phyloP scores from a whole-genome alignment of 1,284 basidiomycete species.

The Sanghuangporus weigelae region DNA sequence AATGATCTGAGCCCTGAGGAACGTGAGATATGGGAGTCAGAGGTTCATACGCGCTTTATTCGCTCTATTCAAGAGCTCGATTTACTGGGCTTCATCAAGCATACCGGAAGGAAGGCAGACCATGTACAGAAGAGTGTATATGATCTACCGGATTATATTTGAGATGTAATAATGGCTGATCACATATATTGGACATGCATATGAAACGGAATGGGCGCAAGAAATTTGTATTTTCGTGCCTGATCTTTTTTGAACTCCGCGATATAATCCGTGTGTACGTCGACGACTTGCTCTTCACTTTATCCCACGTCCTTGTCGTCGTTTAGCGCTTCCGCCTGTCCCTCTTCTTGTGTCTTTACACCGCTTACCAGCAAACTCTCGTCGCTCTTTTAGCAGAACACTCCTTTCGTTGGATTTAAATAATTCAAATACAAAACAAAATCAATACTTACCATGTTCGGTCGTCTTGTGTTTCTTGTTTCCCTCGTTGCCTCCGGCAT shows the following conservation, averaged over 20 bases:
- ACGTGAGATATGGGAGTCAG: conserved; percentile 48
- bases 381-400: conserved; percentile 14
- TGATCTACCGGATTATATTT: conserved; percentile 41
- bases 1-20: conserved; percentile 15
- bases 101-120: conserved; percentile 70
- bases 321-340: neutral
- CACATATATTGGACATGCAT: neutral
- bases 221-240: neutral
- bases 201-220: neutral
- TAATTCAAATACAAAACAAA: conserved; percentile 17
- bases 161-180: neutral
- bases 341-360: neutral
- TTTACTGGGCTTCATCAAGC: conserved; percentile 71
- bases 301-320: neutral
- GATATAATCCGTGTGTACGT: neutral
- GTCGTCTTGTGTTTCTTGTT: conserved; percentile 44
- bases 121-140: conserved; percentile 67
- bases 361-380: neutral
- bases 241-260: conserved; percentile 3
- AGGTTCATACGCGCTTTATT: conserved; percentile 72
- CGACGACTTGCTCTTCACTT: neutral
- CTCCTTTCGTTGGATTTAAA: conserved; percentile 10
- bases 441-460: conserved; percentile 39
- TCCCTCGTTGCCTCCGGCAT: conserved; percentile 48
- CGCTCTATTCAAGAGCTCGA: conserved; percentile 75